These are phyloP conservation scores for Fragilariopsis cylindrus DNA, from an alignment of 108 stramenopile species.

Conservation along the genomic window DNA sequence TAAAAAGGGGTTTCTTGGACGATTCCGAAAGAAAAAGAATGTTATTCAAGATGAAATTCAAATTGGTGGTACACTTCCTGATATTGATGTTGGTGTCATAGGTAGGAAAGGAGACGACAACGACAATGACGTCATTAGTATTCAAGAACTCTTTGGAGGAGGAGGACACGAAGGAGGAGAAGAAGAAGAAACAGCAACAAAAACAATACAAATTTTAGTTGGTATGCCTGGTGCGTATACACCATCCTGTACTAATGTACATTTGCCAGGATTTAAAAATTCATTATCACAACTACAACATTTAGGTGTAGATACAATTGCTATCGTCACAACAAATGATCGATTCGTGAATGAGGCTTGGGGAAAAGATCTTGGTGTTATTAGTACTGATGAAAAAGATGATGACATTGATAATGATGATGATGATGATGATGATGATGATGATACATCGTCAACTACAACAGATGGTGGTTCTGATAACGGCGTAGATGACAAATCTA, in stretches of 20 bases:
- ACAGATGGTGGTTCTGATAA: neutral
- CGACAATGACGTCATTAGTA: neutral
- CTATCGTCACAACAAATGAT: neutral
- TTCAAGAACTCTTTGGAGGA: neutral
- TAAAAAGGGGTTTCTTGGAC: neutral
- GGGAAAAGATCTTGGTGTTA: neutral
- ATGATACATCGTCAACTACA: too few species aligned
- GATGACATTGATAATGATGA: neutral
- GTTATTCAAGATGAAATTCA: neutral
- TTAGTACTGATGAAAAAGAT: neutral
- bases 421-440: neutral
- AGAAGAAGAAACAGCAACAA: too few species aligned
- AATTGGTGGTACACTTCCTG: neutral
- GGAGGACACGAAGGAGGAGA: neutral
- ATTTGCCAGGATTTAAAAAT: neutral
- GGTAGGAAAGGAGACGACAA: neutral
- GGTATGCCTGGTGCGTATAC: neutral
- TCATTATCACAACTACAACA: neutral
- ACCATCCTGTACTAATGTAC: neutral
- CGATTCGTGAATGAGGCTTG: neutral
- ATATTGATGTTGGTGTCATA: neutral
- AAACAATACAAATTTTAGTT: neutral
- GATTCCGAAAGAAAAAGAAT: neutral
- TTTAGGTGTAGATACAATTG: neutral
- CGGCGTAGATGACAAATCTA: neutral